Evolutionary conservation across 2,329 filamentous ascomycete genomes (phyloP), one percentile per base, ranked within the genome.

Genomic region (Cytospora paraplurivora): DNA sequence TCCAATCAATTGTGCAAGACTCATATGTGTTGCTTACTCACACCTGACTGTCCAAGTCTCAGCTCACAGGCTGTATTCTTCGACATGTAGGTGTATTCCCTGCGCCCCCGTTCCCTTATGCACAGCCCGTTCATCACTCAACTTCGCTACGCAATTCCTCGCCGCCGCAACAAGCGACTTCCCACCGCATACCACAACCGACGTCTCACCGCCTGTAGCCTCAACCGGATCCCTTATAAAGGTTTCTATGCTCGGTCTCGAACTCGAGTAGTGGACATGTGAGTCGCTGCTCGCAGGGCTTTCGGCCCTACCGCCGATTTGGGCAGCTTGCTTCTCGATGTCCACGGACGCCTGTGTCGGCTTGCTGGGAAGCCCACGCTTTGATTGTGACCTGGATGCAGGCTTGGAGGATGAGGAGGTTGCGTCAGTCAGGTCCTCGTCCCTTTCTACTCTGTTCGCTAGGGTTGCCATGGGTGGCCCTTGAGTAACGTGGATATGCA

Each of bases 41-140:
- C 33, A 35, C 32, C 27, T 32, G 13, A 11, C 2, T 11, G 49
- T 33, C 6, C 17, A 33, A 5, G 32, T 33, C 3, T 34, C 32
- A 3, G n/a, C 34, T 66, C 50, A 74, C 35, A 75, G 73, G 13
- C 68, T 72, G 44, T 87, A 88, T 71, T 88, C 85, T 67, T 88
- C 85, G 0, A 83, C 84, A 70, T 85, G 81, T 62, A 88, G 69
- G 70, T 82, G 80, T 49, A 88, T 87, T 0, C 85, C 85, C 70
- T 88, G 85, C 0, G 85, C 85, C 1, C 84, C 85, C 0, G 84
- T 87, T 6, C 85, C 85, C 71, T 88, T 88, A 70, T 88, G 85
- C 27, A 88, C 85, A 0, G 82, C 85, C 49, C 85, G 75, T 73
- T 88, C 85, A 68, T 88, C 85, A 59, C 83, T 85, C 65, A 88